Percentiles rank a stretch among this genome's conserved stretches.
These are phyloP conservation scores for Diaporthe eres DNA, from an alignment of 2,329 filamentous ascomycete genomes.

Conservation along the genomic window DNA sequence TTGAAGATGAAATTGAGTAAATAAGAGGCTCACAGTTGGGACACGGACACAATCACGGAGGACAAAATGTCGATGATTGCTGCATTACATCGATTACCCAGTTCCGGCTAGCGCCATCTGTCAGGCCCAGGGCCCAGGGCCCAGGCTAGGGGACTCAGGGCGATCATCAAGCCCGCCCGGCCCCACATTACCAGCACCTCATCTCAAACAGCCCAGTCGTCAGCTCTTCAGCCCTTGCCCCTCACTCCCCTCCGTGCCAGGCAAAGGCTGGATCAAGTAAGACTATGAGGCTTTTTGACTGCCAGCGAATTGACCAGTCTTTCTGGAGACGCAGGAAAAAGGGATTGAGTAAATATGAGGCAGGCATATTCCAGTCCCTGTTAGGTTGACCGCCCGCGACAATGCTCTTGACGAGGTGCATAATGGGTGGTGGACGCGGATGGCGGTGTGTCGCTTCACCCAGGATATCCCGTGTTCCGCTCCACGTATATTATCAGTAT, in stretches of 20 bases:
- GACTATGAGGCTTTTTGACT: too few relatives aligned
- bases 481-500: neutral
- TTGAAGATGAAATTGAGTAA: neutral
- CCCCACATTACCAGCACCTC: slow-evolving; percentile 1
- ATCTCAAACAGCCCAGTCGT: slow-evolving; percentile 1
- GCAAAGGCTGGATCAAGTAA: neutral
- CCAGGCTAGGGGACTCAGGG: neutral
- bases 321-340: neutral
- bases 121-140: neutral
- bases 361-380: neutral
- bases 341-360: neutral
- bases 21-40: neutral
- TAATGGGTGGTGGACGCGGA: neutral
- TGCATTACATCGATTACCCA: slow-evolving; percentile 4
- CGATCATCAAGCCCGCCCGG: neutral
- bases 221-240: neutral
- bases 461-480: neutral
- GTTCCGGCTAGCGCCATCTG: slow-evolving; percentile 18
- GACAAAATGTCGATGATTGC: slow-evolving; percentile 16
- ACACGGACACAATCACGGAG: neutral
- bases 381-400: slow-evolving; percentile 1
- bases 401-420: neutral
- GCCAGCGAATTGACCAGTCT: neutral
- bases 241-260: neutral
- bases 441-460: slow-evolving; percentile 7